phyloP scores from a whole-genome alignment of 805 yeast species.

The Candida krabiensis region DNA sequence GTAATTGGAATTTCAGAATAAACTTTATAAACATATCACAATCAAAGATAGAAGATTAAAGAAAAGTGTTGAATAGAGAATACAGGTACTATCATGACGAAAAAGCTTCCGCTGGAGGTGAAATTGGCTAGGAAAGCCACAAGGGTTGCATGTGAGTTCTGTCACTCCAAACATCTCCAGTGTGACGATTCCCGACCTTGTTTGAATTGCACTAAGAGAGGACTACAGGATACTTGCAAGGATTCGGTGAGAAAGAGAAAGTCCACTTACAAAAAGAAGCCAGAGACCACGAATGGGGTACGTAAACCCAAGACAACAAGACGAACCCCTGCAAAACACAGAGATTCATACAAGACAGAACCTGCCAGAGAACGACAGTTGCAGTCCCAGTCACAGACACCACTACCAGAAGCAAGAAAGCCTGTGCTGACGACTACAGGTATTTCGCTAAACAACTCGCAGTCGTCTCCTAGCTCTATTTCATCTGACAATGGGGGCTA shows the following conservation, averaged over 20 bases:
- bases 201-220: conserved; percentile 64
- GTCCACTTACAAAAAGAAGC: conserved; percentile 9
- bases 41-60: no score
- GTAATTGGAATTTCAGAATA: no score
- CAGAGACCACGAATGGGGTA: neutral
- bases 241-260: conserved; percentile 55
- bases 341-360: neutral
- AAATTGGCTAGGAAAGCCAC: conserved; percentile 61
- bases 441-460: neutral
- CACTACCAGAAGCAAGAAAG: neutral
- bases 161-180: conserved; percentile 72
- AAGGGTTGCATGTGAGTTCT: conserved; percentile 67
- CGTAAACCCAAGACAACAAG: conserved; percentile 3
- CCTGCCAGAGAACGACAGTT: neutral
- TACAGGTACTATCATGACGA: no score
- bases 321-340: conserved; percentile 1
- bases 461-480: neutral
- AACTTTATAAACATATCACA: no score
- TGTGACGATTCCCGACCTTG: conserved; percentile 74
- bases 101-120: conserved; percentile 52
- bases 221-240: conserved; percentile 49
- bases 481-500: neutral
- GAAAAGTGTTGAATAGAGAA: no score
- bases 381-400: neutral
- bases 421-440: no score